These are phyloP conservation scores for Fremontodendron californicum DNA, from an alignment of 345 rosid genomes.

Conservation along the genomic window DNA sequence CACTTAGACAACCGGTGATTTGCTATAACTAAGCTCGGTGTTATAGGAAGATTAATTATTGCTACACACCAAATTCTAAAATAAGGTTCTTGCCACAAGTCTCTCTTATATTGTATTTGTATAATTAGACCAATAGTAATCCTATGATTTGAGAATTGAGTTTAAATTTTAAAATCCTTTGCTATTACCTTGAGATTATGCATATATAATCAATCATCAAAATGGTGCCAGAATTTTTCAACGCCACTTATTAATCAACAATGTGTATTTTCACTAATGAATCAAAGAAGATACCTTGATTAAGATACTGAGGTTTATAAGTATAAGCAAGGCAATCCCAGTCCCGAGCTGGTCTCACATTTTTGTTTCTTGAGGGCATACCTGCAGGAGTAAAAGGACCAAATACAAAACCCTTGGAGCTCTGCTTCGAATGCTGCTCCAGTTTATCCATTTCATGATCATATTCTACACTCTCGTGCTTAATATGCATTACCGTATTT, in stretches of 20 bases:
- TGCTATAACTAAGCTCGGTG: no score
- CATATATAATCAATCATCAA: background rate
- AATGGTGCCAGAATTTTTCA: background rate
- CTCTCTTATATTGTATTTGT: no score
- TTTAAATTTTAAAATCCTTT: no score
- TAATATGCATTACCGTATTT: slow-evolving; percentile 22
- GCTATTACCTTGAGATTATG: no score
- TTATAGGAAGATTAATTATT: no score
- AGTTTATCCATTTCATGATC: slow-evolving; percentile 5
- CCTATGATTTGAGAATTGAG: no score
- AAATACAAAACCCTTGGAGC: slow-evolving; percentile 40
- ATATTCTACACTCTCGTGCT: slow-evolving; percentile 22
- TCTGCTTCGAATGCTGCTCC: slow-evolving; percentile 26
- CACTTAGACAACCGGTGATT: no score
- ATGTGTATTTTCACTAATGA: background rate
- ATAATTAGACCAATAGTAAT: no score
- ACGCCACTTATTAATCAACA: background rate
- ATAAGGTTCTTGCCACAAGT: no score
- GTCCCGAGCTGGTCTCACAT: slow-evolving; percentile 29
- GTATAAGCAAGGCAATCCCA: slow-evolving; percentile 50
- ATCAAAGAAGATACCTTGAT: slow-evolving; percentile 45
- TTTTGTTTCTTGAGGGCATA: slow-evolving; percentile 25
- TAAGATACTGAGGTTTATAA: slow-evolving; percentile 50
- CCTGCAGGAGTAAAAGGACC: slow-evolving; percentile 52
- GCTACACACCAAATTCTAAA: no score